Percentiles rank a stretch among this genome's conserved stretches.
Evolutionary conservation across 2,329 filamentous ascomycete species (phyloP).

Genomic region (Elsinoe necatrix): DNA sequence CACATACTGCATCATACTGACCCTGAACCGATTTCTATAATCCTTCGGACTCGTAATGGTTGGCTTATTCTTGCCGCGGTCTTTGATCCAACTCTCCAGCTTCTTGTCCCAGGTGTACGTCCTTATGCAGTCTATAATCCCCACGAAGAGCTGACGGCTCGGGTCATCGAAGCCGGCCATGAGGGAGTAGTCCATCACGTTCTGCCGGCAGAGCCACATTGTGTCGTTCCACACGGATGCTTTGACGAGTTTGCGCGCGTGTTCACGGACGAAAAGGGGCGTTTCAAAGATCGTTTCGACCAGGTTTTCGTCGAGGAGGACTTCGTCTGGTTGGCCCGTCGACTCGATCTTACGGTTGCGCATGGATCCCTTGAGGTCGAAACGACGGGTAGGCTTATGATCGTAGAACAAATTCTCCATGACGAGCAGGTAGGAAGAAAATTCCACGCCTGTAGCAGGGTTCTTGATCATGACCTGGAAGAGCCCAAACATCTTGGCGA

Average conservation of each 20-base stretch:
- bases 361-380: conserved; percentile 97
- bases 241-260: conserved; percentile 86
- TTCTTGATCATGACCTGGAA: conserved; percentile 98
- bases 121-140: conserved; percentile 96
- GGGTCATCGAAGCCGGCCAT: conserved; percentile 97
- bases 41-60: conserved; percentile 97
- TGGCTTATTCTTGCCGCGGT: conserved; percentile 77
- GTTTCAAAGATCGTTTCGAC: conserved; percentile 99
- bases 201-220: conserved; percentile 83
- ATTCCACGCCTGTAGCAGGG: conserved; percentile 78
- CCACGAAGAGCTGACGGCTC: conserved; percentile 84
- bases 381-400: conserved; percentile 66
- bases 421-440: conserved; percentile 85
- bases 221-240: conserved; percentile 97
- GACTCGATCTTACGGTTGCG: conserved; percentile 94
- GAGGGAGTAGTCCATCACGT: conserved; percentile 98
- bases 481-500: conserved; percentile 98
- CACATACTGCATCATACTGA: conserved; percentile 90
- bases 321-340: conserved; percentile 92
- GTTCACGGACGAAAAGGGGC: conserved; percentile 87
- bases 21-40: conserved; percentile 90
- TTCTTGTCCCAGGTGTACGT: conserved; percentile 99
- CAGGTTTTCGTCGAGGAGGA: conserved; percentile 95
- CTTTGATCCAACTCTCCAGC: conserved; percentile 99
- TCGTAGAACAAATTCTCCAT: conserved; percentile 99